These are phyloP conservation scores for Tothia fuscella DNA, from an alignment of 2,329 filamentous ascomycete genomes.

Conservation along the genomic window DNA sequence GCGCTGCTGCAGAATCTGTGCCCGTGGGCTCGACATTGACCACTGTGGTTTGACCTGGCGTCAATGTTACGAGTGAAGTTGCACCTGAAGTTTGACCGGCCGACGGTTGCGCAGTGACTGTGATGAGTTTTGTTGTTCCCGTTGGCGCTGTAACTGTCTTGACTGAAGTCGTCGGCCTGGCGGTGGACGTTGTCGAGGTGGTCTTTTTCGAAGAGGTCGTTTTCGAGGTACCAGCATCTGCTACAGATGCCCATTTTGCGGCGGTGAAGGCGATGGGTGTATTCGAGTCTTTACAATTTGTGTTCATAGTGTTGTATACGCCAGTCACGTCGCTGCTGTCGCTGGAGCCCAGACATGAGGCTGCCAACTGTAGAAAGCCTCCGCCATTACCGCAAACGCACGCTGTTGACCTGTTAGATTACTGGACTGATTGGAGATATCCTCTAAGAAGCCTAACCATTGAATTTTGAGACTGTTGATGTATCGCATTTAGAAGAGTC, in stretches of 20 bases:
- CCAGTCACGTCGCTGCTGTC: not conserved
- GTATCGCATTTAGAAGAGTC: not conserved
- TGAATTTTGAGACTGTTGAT: slow-evolving; percentile 2
- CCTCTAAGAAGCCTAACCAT: too few relatives aligned
- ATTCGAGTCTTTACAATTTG: not conserved
- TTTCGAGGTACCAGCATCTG: not conserved
- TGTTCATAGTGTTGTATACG: not conserved
- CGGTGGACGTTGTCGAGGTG: not conserved
- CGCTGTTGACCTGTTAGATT: too few relatives aligned
- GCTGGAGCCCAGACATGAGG: not conserved
- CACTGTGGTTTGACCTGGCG: not conserved
- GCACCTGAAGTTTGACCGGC: not conserved
- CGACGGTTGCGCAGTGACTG: not conserved
- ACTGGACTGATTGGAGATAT: too few relatives aligned
- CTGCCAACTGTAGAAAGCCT: not conserved
- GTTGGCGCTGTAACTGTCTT: not conserved
- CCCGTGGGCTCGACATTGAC: not conserved
- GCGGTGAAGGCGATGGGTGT: not conserved
- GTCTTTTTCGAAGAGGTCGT: not conserved
- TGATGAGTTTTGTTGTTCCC: not conserved
- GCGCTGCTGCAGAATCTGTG: not conserved
- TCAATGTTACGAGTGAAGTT: not conserved
- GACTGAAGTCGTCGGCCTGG: not conserved
- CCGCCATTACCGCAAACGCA: slow-evolving; percentile 1
- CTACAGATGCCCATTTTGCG: not conserved